Percentiles rank a stretch among this genome's conserved stretches.
These are phyloP conservation scores for Candida yuanshanica DNA, from an alignment of 805 yeast genomes.

Conservation along the genomic window DNA sequence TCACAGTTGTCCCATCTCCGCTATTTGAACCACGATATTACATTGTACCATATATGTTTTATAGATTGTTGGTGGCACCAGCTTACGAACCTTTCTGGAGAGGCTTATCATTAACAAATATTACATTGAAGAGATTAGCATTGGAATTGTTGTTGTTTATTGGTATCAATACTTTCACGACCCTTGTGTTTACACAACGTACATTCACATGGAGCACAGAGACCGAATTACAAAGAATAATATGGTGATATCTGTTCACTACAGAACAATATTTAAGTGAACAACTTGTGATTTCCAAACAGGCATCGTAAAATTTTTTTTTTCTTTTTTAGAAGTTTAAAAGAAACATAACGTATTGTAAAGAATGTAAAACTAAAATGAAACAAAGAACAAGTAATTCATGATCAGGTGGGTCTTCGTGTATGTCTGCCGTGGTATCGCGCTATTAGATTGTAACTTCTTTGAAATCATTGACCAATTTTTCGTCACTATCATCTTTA, in stretches of 20 bases:
- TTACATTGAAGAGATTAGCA: constrained; percentile 31
- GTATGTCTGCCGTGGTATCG: neutral
- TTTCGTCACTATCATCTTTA: constrained; percentile 7
- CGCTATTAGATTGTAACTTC: constrained; percentile 15
- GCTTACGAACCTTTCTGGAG: constrained; percentile 25
- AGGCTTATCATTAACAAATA: constrained; percentile 14
- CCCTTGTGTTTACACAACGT: constrained; percentile 49
- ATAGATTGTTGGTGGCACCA: constrained; percentile 56
- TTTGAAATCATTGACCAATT: constrained; percentile 16
- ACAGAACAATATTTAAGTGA: neutral
- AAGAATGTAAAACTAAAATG: too few species aligned
- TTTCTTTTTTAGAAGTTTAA: too few species aligned
- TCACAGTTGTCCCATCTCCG: constrained; percentile 83
- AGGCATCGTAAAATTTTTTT: too few species aligned
- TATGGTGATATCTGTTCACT: constrained; percentile 55
- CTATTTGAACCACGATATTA: constrained; percentile 92
- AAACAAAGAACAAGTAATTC: neutral
- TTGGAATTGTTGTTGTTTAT: constrained; percentile 62
- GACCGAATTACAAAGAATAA: constrained; percentile 64
- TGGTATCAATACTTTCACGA: constrained; percentile 46
- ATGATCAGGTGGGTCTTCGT: neutral
- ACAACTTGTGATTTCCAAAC: neutral
- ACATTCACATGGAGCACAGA: constrained; percentile 69
- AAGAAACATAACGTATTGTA: neutral
- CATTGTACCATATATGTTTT: constrained; percentile 71